These are phyloP conservation scores for Pichia sp. DNA, from an alignment of 1,139 yeast genomes.

Conservation along the genomic window DNA sequence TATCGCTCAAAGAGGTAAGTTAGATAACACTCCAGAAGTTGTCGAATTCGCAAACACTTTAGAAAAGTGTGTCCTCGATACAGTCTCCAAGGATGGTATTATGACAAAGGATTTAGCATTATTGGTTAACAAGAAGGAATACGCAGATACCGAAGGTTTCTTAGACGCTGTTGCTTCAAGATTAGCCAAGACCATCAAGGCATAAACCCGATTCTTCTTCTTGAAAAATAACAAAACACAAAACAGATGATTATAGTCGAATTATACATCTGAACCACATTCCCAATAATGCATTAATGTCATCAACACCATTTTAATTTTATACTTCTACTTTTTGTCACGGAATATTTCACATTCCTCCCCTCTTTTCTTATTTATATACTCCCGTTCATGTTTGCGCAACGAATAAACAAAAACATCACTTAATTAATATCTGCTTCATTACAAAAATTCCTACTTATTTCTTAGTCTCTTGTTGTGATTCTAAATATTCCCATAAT, in stretches of 20 bases:
- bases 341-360: not conserved
- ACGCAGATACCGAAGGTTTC: slow-evolving; percentile 90
- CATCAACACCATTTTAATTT: slow-evolving; percentile 2
- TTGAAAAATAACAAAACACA: not conserved
- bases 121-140: slow-evolving; percentile 74
- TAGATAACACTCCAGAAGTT: slow-evolving; percentile 84
- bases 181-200: slow-evolving; percentile 23
- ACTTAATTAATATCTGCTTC: not conserved
- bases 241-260: slow-evolving; percentile 13
- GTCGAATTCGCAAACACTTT: slow-evolving; percentile 72
- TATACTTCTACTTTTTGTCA: not conserved
- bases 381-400: slow-evolving; percentile 7
- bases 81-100: slow-evolving; percentile 79
- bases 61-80: slow-evolving; percentile 81
- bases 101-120: slow-evolving; percentile 97
- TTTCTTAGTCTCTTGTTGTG: not conserved
- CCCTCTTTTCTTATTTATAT: not conserved
- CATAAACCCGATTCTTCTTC: slow-evolving; percentile 1
- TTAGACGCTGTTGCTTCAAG: slow-evolving; percentile 74
- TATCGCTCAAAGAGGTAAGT: slow-evolving; percentile 70
- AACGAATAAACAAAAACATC: slow-evolving; percentile 15
- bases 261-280: slow-evolving; percentile 10
- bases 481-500: slow-evolving; percentile 42
- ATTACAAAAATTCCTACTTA: not conserved
- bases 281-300: not conserved